Base-by-base conservation (phyloP, 176 grass and related monocot species). In the Eleusine coracana region DNA sequence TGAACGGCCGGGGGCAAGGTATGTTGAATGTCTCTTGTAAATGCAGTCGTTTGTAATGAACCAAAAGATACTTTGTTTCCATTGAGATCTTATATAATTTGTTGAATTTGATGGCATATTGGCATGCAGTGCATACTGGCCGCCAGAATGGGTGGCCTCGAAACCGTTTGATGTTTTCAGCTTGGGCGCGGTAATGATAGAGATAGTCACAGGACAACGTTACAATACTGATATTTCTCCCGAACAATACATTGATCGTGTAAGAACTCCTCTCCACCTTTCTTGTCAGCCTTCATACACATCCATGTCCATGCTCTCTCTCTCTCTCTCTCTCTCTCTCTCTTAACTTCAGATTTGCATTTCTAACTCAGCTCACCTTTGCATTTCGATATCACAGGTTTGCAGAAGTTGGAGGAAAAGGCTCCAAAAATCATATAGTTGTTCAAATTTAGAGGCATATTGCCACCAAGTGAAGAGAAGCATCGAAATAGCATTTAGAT, bases 171-270 rank as follows among this genome's bases (percentile, higher is more conserved):
- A 79, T 7, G 17, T 79, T 6, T 79, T 79, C 41, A 79, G 76
- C 34, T 79, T 79, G 16, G 76, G 76, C 65, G 21, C 65, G 3
- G 31, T 78, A 64, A 79, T 79, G 18, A 66, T 79, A 79, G 3
- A 78, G 39, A 65, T 78, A 64, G 48, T 65, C 40, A 5, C 75
- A 48, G 75, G 59, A 48, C 56, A 1, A 63, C 55, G 39, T 56
- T 17, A 45, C 15, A 10, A 3, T 46, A 6, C 2, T 5, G 59
- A 78, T 0, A 78, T 34, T 59, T 5, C 59, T 21, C 10, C 75
- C 0, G 13, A 64, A 17, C n/a, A 65, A 3, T 77, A 63, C 29
- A 3, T 16, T 18, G 23, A 77, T 5, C 20, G 45, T 16, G 75
- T 77, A 64, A 29, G 75, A 25, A 63, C 9, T 6, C 41, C 5